These are phyloP conservation scores for Theobroma grandiflorum DNA, from an alignment of 441 rosid species.

Conservation along the genomic window DNA sequence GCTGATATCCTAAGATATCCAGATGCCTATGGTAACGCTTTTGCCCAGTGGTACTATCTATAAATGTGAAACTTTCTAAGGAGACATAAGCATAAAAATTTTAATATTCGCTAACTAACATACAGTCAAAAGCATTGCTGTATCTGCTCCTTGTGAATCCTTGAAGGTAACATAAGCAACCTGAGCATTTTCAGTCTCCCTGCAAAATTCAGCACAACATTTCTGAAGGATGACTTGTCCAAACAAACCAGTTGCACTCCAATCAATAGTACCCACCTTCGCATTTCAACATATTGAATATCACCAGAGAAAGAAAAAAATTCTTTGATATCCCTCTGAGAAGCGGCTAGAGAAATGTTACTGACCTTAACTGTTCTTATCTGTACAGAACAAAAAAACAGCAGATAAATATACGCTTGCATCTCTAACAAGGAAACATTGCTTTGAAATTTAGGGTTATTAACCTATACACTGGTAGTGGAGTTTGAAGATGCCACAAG, in stretches of 20 bases:
- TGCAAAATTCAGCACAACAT: conserved; percentile 33
- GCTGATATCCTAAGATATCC: neutral
- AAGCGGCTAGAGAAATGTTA: conserved; percentile 57
- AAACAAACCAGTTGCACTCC: neutral
- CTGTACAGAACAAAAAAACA: conserved; percentile 40
- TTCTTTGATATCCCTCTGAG: conserved; percentile 57
- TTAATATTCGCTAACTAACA: conserved; percentile 14
- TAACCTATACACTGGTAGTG: no score
- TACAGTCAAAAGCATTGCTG: conserved; percentile 76
- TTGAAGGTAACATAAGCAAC: conserved; percentile 70
- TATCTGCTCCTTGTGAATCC: conserved; percentile 79
- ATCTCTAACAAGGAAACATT: neutral
- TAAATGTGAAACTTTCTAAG: neutral
- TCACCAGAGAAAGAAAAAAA: conserved; percentile 81
- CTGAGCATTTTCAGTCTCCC: conserved; percentile 66
- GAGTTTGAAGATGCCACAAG: neutral
- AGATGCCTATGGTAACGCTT: neutral
- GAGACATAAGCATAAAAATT: neutral
- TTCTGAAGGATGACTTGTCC: conserved; percentile 17
- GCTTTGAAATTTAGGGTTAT: neutral
- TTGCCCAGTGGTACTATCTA: neutral
- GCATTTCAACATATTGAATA: conserved; percentile 62
- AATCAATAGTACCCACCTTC: conserved; percentile 43
- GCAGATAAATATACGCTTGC: conserved; percentile 8
- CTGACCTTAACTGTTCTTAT: conserved; percentile 66